Conservation (phyloP, 441 rosid genomes). For the Bruguiera hainesii region DNA sequence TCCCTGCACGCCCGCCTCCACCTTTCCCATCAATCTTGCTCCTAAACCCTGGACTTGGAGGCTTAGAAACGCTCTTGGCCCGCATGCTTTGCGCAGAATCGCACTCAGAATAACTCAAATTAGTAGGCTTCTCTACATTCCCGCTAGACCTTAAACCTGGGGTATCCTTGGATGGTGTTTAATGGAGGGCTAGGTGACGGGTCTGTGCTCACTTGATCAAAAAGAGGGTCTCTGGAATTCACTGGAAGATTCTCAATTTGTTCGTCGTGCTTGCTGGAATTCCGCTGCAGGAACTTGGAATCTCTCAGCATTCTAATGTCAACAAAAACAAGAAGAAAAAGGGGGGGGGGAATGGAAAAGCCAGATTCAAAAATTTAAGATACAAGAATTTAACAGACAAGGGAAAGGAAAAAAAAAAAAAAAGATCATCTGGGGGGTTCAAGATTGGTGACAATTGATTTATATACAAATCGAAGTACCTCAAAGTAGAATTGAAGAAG, state of each 20-base stretch:
- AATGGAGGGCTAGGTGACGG: constrained; percentile 61
- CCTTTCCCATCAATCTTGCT: constrained; percentile 49
- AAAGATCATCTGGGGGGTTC: too few relatives aligned
- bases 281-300: constrained; percentile 41
- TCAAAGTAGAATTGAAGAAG: constrained; percentile 46
- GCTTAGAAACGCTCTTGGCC: constrained; percentile 83
- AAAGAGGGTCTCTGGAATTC: constrained; percentile 46
- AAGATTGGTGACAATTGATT: too few relatives aligned
- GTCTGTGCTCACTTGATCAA: constrained; percentile 42
- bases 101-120: constrained; percentile 62
- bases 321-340: neutral
- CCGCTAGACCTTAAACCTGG: constrained; percentile 27
- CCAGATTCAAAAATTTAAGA: too few relatives aligned
- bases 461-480: constrained; percentile 25
- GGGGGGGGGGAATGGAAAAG: too few relatives aligned
- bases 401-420: too few relatives aligned
- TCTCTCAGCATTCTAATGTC: constrained; percentile 62
- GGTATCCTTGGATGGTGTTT: constrained; percentile 46
- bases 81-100: constrained; percentile 89
- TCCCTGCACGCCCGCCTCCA: constrained; percentile 50
- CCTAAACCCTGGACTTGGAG: constrained; percentile 56
- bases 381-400: too few relatives aligned
- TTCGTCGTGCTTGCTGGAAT: constrained; percentile 47
- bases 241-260: constrained; percentile 77
- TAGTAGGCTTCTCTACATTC: constrained; percentile 62